A percentile compares a stretch with the other conserved stretches of the same genome.
Evolutionary conservation across 306 rosid genomes (phyloP).

Genomic region (Pyrus bretschneideri): DNA sequence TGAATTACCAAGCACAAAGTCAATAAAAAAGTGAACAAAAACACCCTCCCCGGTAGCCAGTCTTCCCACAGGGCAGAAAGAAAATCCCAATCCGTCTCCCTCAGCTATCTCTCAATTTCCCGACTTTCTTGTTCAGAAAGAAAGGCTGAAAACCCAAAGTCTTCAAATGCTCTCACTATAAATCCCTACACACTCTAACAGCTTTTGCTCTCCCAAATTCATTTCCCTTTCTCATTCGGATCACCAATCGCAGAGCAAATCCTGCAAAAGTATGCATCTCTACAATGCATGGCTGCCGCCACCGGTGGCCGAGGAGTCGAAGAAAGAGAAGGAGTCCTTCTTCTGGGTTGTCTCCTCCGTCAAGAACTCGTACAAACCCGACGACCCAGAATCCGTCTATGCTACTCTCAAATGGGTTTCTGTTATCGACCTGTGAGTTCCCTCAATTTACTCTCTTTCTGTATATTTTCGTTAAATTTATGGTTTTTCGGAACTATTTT

Average conservation of each 20-base stretch:
- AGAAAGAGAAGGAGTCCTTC: slow-evolving; percentile 68
- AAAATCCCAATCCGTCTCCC: slow-evolving; percentile 8
- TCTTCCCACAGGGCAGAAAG: not conserved
- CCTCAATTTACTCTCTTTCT: not conserved
- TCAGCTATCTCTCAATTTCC: not conserved
- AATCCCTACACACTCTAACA: not conserved
- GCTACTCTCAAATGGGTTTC: slow-evolving; percentile 84
- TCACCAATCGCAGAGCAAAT: not conserved
- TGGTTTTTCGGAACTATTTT: not conserved
- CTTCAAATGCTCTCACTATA: not conserved
- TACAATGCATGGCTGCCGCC: slow-evolving; percentile 98
- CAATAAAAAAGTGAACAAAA: not conserved
- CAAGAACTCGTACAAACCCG: slow-evolving; percentile 39
- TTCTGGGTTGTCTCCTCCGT: slow-evolving; percentile 51
- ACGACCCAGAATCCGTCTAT: slow-evolving; percentile 85
- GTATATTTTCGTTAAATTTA: not conserved
- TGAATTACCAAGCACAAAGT: not conserved
- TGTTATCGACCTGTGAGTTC: slow-evolving; percentile 82
- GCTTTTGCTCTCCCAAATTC: not conserved
- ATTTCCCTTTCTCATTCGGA: not conserved
- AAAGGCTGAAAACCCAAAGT: slow-evolving; percentile 2
- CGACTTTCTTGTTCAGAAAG: slow-evolving; percentile 30
- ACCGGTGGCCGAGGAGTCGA: slow-evolving; percentile 70
- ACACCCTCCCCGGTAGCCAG: slow-evolving; percentile 7
- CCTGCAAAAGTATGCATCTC: slow-evolving; percentile 58